Conservation (phyloP, 352 stramenopile genomes). For the Phytophthora pluvialis region DNA sequence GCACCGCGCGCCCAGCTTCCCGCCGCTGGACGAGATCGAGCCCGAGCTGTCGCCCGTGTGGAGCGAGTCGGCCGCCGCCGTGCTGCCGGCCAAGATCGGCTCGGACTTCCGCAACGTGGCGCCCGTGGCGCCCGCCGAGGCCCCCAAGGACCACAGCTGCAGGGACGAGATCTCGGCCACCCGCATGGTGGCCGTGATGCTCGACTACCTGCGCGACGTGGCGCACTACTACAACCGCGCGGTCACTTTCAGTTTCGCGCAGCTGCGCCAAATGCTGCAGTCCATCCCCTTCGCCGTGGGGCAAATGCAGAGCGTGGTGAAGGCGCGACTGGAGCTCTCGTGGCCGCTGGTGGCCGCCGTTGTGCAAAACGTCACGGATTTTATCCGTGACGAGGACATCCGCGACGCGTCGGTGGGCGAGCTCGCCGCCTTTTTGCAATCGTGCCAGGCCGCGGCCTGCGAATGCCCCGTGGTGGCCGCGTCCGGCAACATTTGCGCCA, state of each 20-base stretch:
- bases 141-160: slow-evolving; percentile 5
- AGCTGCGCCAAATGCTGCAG: slow-evolving; percentile 63
- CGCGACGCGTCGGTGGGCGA: slow-evolving; percentile 68
- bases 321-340: slow-evolving; percentile 62
- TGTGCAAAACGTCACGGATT: slow-evolving; percentile 68
- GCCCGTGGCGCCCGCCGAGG: slow-evolving; percentile 16
- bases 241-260: slow-evolving; percentile 55
- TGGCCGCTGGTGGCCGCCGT: slow-evolving; percentile 68
- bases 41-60: slow-evolving; percentile 48
- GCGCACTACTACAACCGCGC: slow-evolving; percentile 63
- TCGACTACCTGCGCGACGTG: slow-evolving; percentile 70
- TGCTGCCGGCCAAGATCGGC: slow-evolving; percentile 8
- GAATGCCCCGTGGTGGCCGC: slow-evolving; percentile 16
- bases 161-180: slow-evolving; percentile 52
- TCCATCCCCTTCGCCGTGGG: slow-evolving; percentile 68
- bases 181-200: slow-evolving; percentile 50
- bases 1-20: slow-evolving; percentile 7
- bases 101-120: slow-evolving; percentile 9
- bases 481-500: slow-evolving; percentile 63
- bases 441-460: slow-evolving; percentile 33
- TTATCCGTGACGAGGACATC: slow-evolving; percentile 80
- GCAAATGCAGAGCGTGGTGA: slow-evolving; percentile 69
- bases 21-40: slow-evolving; percentile 27
- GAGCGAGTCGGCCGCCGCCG: slow-evolving; percentile 35
- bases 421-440: slow-evolving; percentile 63